These are phyloP conservation scores for Trichoderma atrobrunneum DNA, from an alignment of 2,329 filamentous ascomycete species.

Conservation along the genomic window DNA sequence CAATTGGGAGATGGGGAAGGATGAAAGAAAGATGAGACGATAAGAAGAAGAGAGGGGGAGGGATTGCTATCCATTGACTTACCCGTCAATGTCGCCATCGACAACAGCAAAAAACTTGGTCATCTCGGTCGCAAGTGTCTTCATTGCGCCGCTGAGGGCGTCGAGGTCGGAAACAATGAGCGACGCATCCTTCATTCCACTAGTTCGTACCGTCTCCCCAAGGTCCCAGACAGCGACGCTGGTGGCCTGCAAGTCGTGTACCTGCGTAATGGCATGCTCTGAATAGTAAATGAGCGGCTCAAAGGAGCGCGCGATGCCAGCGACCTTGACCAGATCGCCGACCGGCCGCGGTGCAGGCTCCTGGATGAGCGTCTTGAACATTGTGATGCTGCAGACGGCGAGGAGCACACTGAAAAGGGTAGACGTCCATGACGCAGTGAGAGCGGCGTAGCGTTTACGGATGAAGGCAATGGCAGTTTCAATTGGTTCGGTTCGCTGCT, in stretches of 20 bases:
- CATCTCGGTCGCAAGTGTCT: conserved; percentile 78
- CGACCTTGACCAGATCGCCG: conserved; percentile 81
- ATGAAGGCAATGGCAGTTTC: conserved; percentile 67
- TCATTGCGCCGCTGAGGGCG: conserved; percentile 79
- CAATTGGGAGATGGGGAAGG: background rate
- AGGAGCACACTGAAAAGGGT: conserved; percentile 61
- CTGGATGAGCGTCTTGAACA: conserved; percentile 64
- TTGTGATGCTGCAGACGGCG: conserved; percentile 61
- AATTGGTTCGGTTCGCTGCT: conserved; percentile 81
- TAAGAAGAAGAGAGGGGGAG: background rate
- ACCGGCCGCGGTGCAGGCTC: conserved; percentile 53
- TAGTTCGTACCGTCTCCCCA: conserved; percentile 81
- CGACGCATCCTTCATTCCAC: conserved; percentile 86
- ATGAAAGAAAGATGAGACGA: background rate
- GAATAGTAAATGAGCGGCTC: conserved; percentile 95
- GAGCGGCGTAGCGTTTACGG: conserved; percentile 54
- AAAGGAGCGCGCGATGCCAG: conserved; percentile 83
- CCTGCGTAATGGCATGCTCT: conserved; percentile 81
- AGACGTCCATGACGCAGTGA: conserved; percentile 69
- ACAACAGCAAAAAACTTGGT: conserved; percentile 92
- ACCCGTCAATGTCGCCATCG: conserved; percentile 86
- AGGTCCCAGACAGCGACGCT: conserved; percentile 94
- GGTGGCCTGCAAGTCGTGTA: conserved; percentile 84
- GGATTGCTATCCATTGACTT: conserved; percentile 28
- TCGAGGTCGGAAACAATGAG: conserved; percentile 85